Evolutionary conservation across 139 green algal species (phyloP).

Genomic region (Nannochloris sp.): DNA sequence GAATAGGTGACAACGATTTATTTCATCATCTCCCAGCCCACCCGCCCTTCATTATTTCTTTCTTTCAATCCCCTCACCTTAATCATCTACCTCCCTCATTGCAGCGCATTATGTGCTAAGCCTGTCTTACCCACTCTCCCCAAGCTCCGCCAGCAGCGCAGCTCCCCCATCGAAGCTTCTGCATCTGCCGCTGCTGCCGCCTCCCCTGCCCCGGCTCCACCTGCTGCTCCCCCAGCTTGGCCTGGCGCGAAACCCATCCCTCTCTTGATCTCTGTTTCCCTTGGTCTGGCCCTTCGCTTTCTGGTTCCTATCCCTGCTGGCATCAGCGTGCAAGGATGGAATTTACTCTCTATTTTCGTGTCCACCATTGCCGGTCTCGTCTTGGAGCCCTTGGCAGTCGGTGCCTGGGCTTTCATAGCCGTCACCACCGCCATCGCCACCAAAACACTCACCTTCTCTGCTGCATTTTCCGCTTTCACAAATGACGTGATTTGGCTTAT

Average conservation of each 20-base stretch:
- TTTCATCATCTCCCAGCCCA: neutral
- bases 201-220: neutral
- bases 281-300: slow-evolving; percentile 79
- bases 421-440: slow-evolving; percentile 81
- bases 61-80: neutral
- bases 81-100: neutral
- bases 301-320: slow-evolving; percentile 69
- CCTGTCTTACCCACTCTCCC: neutral
- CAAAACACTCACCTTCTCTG: slow-evolving; percentile 85
- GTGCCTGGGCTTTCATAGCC: slow-evolving; percentile 87
- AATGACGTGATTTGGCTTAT: slow-evolving; percentile 99
- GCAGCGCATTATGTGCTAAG: too few species aligned
- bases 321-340: slow-evolving; percentile 66
- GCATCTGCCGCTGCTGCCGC: neutral
- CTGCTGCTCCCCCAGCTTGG: neutral
- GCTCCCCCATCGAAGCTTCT: neutral
- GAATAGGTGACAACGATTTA: too few species aligned
- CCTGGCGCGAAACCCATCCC: slow-evolving; percentile 70
- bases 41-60: neutral
- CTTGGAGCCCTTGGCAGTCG: slow-evolving; percentile 85
- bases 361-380: slow-evolving; percentile 88
- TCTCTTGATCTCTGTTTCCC: slow-evolving; percentile 49
- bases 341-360: slow-evolving; percentile 90
- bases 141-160: neutral
- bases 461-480: slow-evolving; percentile 84